Percentiles rank a stretch among this genome's conserved stretches.
phyloP scores from a whole-genome alignment of 331 rosid genomes.

The Acacia pycnantha region DNA sequence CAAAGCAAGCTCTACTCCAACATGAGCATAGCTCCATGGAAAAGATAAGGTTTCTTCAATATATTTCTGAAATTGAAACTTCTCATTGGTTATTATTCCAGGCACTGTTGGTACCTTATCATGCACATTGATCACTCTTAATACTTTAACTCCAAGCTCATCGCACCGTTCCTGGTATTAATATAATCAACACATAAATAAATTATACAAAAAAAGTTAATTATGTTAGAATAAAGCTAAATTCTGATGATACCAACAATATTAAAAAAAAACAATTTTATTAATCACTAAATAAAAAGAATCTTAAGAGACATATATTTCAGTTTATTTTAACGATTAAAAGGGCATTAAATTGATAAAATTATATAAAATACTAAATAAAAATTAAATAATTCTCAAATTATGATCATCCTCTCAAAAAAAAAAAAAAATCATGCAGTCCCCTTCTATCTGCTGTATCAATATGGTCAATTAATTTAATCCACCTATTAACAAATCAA shows the following conservation, averaged over 20 bases:
- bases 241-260: not conserved
- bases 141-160: slow-evolving; percentile 61
- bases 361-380: not conserved
- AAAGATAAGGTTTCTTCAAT: slow-evolving; percentile 52
- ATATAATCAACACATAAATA: not conserved
- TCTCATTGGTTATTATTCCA: slow-evolving; percentile 64
- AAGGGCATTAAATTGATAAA: not conserved
- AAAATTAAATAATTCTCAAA: not conserved
- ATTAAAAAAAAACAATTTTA: not conserved
- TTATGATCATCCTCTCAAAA: not conserved
- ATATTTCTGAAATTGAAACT: slow-evolving; percentile 54
- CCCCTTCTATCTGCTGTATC: not conserved
- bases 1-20: slow-evolving; percentile 56
- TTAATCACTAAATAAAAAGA: not conserved
- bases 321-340: not conserved
- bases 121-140: slow-evolving; percentile 58
- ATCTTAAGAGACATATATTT: not conserved
- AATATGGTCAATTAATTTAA: too few species aligned
- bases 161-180: slow-evolving; percentile 49
- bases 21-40: slow-evolving; percentile 83
- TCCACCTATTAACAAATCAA: too few species aligned
- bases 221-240: not conserved
- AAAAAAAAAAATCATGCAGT: not conserved
- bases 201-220: not conserved
- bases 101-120: slow-evolving; percentile 71